Evolutionary conservation across 345 rosid genomes (phyloP), one percentile per base, ranked within the genome.

Genomic region (Raphanus raphanistrum): DNA sequence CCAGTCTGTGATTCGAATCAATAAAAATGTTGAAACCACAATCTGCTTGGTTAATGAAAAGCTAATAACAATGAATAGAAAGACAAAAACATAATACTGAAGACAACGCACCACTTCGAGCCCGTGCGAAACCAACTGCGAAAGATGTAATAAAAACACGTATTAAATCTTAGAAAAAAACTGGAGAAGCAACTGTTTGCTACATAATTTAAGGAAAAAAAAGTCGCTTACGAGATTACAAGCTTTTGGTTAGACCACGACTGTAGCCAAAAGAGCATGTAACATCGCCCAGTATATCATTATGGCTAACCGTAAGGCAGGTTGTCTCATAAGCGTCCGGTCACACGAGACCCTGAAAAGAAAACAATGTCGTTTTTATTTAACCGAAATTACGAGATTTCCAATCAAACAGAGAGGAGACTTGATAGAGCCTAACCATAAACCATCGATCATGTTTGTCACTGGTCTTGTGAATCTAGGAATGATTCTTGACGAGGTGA

Each of bases 291-390:
- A 91, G 79, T 93, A 90, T 6, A 90, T 73, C 70, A 93, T 90
- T 63, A 95, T 91, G 50, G 93, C 82, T 74, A 95, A 94, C 83
- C 96, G 90, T 50, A 91, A 88, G 27, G 87, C 89, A 81, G 98
- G 97, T 78, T 86, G 96, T 70, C 90, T 87, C 99, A 92, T 92
- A 36, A 95, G 85, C 29, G 99, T 84, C 73, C 99, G 84, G 71
- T 95, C 98, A 83, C 99, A 95, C 52, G 97, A 91, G 63, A 95
- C 99, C 98, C 98, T 93, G 43, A 16, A 66, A 6, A 52, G n/a
- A 21, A 21, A 21, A 21, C 0, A 16, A 31, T 1, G 31, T 66
- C 15, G 38, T 3, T 28, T 79, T 41, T 2, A 41, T 54, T 9
- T 68, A 8, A 36, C 63, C 21, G 1, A 15, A 17, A 54, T 27